Conservation (phyloP, 2,329 filamentous ascomycete species). For the Paecilomyces niveus region DNA sequence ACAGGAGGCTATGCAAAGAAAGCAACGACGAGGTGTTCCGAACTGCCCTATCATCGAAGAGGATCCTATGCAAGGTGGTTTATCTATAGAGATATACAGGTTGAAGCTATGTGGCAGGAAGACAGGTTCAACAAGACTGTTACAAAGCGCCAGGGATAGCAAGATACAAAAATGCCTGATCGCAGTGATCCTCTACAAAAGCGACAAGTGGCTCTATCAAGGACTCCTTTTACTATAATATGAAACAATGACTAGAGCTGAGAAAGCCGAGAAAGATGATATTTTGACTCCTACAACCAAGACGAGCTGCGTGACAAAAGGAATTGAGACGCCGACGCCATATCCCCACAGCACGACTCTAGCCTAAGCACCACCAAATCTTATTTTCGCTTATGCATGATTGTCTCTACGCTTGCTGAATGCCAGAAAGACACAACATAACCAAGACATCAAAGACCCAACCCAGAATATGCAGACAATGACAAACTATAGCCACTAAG, state of each 20-base stretch:
- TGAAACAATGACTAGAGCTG: background rate
- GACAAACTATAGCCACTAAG: background rate
- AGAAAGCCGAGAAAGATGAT: background rate
- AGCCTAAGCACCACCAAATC: background rate
- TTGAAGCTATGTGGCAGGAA: background rate
- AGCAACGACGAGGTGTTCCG: too few species aligned
- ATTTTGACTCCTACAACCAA: background rate
- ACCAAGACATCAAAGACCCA: background rate
- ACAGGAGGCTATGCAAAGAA: background rate
- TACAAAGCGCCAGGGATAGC: too few species aligned
- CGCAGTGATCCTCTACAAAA: too few species aligned
- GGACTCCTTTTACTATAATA: background rate
- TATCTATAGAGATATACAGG: background rate
- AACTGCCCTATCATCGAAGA: too few species aligned
- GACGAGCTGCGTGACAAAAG: background rate
- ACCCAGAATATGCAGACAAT: background rate
- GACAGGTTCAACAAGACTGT: background rate
- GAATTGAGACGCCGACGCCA: background rate
- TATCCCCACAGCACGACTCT: background rate
- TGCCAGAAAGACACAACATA: background rate
- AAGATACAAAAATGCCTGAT: background rate
- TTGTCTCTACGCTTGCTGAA: background rate
- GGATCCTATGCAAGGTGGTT: background rate
- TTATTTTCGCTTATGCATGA: background rate
- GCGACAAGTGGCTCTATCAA: too few species aligned